Evolutionary conservation across 257 asterid genomes (phyloP), one percentile per base, ranked within the genome.

Genomic region (Phtheirospermum japonicum): DNA sequence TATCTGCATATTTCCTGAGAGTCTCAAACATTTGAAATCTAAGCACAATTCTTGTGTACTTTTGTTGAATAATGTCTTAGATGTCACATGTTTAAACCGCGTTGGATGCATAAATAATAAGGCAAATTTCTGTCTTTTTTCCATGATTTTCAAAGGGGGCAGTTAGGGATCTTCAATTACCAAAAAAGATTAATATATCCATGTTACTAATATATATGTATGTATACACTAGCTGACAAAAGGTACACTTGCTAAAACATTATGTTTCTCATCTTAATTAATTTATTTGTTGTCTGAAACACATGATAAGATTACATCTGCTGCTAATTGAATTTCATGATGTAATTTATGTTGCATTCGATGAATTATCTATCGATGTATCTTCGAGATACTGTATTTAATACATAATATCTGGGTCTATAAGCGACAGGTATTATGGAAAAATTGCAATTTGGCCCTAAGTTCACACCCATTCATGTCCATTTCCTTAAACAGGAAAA

Each of bases 71-170:
- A 55, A 45, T 66, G 51, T 31, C 30, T 58, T 40, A n/a, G 46
- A 55, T 70, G 86, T 69, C 95, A 85, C 94, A 77, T 89, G 97
- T 76, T 71, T 55, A 75, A 65, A 65, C 94, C 93, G 86, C 71
- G 45, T 82, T 83, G 63, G 77, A 74, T 74, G 93, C 85, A 70
- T 59, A 19, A 59, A 64, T 56, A 64, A 75, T 63, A 60, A 72
- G 11, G 56, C 67, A 13, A 54, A 43, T 57, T 18, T 50, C 57
- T 83, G 96, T 90, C 89, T 68, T 80, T 55, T 11, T 82, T 82
- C 83, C 64, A 63, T 66, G 33, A 42, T 75, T 81, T 82, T 82
- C 95, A 78, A 90, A 77, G 85, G 93, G 87, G 79, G 96, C 71
- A 80, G 96, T 87, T 90, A 72, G 77, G 77, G 76, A 59, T 77